Evolutionary conservation across 352 stramenopile genomes (phyloP).

Genomic region (Phytopythium cucurbitacearum): DNA sequence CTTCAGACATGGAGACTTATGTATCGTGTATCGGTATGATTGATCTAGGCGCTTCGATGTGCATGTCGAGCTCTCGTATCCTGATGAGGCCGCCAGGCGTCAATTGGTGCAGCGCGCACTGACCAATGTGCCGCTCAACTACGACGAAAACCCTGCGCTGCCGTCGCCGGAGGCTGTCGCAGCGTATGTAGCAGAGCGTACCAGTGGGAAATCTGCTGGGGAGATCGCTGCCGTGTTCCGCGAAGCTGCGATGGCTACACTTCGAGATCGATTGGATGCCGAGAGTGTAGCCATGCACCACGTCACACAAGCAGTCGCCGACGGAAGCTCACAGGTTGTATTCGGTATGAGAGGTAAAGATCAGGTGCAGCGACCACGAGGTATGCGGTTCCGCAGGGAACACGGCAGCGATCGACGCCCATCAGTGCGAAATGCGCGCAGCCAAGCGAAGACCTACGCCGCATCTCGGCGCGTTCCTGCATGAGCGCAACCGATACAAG

Average conservation of each 20-base stretch:
- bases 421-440: slow-evolving; percentile 32
- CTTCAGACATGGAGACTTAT: not conserved
- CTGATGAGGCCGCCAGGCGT: slow-evolving; percentile 42
- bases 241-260: slow-evolving; percentile 70
- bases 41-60: slow-evolving; percentile 70
- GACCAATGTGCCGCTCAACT: slow-evolving; percentile 50
- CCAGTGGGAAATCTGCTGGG: slow-evolving; percentile 43
- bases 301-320: slow-evolving; percentile 21
- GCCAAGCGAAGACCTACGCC: slow-evolving; percentile 53
- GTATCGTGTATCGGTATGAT: slow-evolving; percentile 2
- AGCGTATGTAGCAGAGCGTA: slow-evolving; percentile 45
- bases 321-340: slow-evolving; percentile 10
- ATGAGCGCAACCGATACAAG: slow-evolving; percentile 78
- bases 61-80: slow-evolving; percentile 64
- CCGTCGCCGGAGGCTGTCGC: slow-evolving; percentile 31
- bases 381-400: slow-evolving; percentile 16
- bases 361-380: slow-evolving; percentile 10
- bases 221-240: slow-evolving; percentile 65
- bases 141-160: slow-evolving; percentile 25
- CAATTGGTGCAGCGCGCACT: slow-evolving; percentile 51
- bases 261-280: slow-evolving; percentile 54
- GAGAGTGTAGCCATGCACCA: slow-evolving; percentile 34
- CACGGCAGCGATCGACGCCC: not conserved
- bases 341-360: slow-evolving; percentile 6
- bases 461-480: slow-evolving; percentile 52